Evolutionary conservation across 2,329 filamentous ascomycete species (phyloP).

Genomic region (Sporothrix schenckii): DNA sequence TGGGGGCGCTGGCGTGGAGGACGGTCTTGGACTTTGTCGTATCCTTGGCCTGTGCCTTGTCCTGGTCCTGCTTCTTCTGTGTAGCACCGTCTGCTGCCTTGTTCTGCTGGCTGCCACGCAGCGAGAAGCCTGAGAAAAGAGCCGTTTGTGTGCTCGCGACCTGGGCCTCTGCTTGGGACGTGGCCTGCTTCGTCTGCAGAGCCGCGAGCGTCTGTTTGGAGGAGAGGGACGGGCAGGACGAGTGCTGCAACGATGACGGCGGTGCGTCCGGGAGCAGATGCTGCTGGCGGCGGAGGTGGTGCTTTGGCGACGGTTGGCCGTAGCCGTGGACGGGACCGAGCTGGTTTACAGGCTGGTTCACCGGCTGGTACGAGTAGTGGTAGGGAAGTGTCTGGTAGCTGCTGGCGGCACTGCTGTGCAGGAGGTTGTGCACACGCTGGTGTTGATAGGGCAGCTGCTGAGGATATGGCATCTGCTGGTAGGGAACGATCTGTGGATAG

Average conservation of each 20-base stretch:
- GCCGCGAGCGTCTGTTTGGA: background rate
- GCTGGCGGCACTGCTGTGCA: constrained; percentile 6
- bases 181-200: background rate
- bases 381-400: background rate
- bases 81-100: background rate
- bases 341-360: background rate
- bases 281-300: constrained; percentile 4
- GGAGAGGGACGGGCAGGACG: constrained; percentile 24
- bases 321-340: background rate
- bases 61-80: background rate
- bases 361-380: background rate
- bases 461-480: constrained; percentile 18
- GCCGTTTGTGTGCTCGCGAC: background rate
- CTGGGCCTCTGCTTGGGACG: background rate
- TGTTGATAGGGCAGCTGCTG: constrained; percentile 16
- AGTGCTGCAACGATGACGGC: constrained; percentile 11
- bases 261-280: constrained; percentile 3
- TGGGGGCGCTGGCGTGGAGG: background rate
- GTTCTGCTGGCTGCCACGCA: constrained; percentile 15
- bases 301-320: background rate
- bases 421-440: constrained; percentile 23
- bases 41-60: background rate
- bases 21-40: background rate
- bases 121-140: constrained; percentile 8
- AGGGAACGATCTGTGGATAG: constrained; percentile 13